Percentiles rank a stretch among this genome's conserved stretches.
Evolutionary conservation across 2,329 filamentous ascomycete genomes (phyloP).

Genomic region (Colletotrichum sp.): DNA sequence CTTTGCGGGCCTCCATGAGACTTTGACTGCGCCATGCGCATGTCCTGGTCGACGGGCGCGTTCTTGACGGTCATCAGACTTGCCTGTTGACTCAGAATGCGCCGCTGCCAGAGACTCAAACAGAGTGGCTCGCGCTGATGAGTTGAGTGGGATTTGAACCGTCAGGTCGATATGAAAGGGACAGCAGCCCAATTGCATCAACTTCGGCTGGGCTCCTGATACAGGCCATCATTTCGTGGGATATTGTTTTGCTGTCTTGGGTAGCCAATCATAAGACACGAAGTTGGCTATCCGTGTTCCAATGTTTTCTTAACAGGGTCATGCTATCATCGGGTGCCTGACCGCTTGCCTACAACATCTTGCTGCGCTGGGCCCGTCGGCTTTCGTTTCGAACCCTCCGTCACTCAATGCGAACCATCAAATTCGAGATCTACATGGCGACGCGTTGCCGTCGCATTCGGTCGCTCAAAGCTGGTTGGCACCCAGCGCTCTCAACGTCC

Average conservation of each 20-base stretch:
- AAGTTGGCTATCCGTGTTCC: background rate
- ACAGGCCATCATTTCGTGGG: conserved; percentile 17
- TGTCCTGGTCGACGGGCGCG: background rate
- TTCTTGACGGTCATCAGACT: background rate
- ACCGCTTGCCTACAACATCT: background rate
- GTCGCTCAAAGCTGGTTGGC: background rate
- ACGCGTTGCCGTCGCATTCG: background rate
- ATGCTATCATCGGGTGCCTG: background rate
- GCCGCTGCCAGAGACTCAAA: background rate
- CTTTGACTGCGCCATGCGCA: background rate
- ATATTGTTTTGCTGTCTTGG: conserved; percentile 7
- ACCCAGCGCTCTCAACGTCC: background rate
- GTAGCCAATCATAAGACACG: background rate
- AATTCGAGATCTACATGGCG: background rate
- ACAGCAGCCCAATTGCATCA: background rate
- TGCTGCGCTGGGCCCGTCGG: background rate
- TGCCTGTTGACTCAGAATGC: background rate
- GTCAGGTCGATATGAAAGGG: background rate
- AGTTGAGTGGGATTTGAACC: background rate
- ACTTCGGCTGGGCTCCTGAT: background rate
- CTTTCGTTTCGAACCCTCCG: background rate
- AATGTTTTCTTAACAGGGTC: conserved; percentile 5
- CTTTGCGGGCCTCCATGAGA: background rate
- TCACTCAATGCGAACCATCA: background rate
- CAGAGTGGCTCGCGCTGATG: background rate